Percentiles rank a stretch among this genome's conserved stretches.
These are phyloP conservation scores for Botryotinia globosa DNA, from an alignment of 2,329 filamentous ascomycete species.

Conservation along the genomic window DNA sequence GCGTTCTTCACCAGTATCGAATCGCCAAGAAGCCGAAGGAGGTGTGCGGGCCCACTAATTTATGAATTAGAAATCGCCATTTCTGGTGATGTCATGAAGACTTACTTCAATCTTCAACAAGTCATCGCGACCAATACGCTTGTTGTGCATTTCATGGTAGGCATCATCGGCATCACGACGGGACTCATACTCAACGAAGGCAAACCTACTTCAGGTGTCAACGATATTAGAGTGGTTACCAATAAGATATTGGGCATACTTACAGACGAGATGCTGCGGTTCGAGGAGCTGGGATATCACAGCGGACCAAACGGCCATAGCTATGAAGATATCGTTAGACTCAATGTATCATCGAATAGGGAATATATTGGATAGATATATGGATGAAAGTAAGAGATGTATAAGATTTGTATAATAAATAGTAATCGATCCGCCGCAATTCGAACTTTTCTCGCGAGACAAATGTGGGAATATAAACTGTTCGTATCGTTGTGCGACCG, in stretches of 20 bases:
- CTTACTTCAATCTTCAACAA: conserved; percentile 94
- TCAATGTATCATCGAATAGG: conserved; percentile 23
- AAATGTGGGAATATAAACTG: conserved; percentile 35
- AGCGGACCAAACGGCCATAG: conserved; percentile 96
- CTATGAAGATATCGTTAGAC: conserved; percentile 49
- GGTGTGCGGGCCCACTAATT: conserved; percentile 93
- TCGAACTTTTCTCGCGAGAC: conserved; percentile 31
- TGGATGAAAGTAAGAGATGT: conserved; percentile 32
- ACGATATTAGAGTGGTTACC: conserved; percentile 37
- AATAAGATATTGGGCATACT: conserved; percentile 46
- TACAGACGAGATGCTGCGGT: conserved; percentile 93
- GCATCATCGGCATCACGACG: conserved; percentile 97
- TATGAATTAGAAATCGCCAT: conserved; percentile 14
- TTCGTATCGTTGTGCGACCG: conserved; percentile 38
- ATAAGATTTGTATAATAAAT: conserved; percentile 24
- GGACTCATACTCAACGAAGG: conserved; percentile 98
- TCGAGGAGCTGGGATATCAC: conserved; percentile 94
- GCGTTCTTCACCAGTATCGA: conserved; percentile 84
- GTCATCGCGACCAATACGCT: conserved; percentile 87
- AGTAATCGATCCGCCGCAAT: conserved; percentile 33
- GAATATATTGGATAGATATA: conserved; percentile 28
- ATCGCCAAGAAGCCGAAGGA: conserved; percentile 96
- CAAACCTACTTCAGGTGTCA: conserved; percentile 63
- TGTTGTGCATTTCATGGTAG: conserved; percentile 99
- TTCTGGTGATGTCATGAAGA: conserved; percentile 14